Base-by-base conservation (phyloP, 2,329 filamentous ascomycete species). In the Sphaerostilbella broomeana region DNA sequence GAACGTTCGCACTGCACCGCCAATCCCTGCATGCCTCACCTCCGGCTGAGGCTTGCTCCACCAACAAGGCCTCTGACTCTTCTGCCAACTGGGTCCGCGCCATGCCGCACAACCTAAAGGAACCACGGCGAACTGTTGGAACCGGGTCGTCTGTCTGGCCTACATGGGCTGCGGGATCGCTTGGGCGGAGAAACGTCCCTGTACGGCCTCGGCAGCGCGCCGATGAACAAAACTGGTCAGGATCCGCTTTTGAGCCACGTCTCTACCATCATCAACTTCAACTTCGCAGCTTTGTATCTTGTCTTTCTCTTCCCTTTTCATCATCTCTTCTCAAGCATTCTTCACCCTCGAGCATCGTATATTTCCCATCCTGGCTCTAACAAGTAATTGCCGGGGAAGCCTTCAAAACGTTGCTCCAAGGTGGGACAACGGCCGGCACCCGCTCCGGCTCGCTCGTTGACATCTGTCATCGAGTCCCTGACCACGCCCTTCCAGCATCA, bases 1-100 rank as follows among this genome's bases (percentile, higher is more conserved):
- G 17, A 15, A 21, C 20, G 20, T 29, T 28, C 15, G 18, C 20
- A 24, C 32, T 31, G 21, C 18, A 17, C 28, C 24, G 37, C 38
- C 31, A 30, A 43, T 39, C 41, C 41, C 32, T 43, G 30, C 35
- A 27, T n/a, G 35, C 28, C 33, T 34, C 38, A 34, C 38, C 38
- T 41, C 38, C 38, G 42, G 42, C 38, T 42, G 38, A 29, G 38
- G 33, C 38, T 44, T 28, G 28, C 33, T 37, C 38, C 42, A 37
- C 42, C 12, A 13, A 17, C 41, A 16, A 38, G 24, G 18, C 35
- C 39, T 30, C 34, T 42, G 40, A 42, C 40, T 42, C 40, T 42
- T 26, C 28, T 26, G 29, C 36, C 36, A 29, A 39, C 40, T 43
- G 40, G 40, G 24, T 43, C 40, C 40, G 38, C 31, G 31, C 38